Conservation (phyloP, 306 rosid species). For the Gastrolobium villosum region DNA sequence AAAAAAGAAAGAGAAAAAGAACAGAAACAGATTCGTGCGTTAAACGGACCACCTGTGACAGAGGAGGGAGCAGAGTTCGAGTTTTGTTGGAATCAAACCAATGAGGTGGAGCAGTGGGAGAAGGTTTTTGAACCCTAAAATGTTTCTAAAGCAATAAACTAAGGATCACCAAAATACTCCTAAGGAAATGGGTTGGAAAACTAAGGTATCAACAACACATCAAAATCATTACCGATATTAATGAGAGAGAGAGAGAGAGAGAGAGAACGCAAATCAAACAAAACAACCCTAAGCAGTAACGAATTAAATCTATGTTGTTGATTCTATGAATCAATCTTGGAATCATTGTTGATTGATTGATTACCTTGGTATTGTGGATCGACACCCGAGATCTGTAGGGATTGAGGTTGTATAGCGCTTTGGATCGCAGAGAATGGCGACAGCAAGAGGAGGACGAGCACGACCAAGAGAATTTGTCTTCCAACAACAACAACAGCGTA, state of each 20-base stretch:
- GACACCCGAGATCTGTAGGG: neutral
- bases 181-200: too few relatives aligned
- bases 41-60: too few relatives aligned
- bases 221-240: neutral
- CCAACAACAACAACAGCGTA: neutral
- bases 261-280: neutral
- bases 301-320: neutral
- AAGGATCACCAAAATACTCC: neutral
- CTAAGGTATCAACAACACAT: neutral
- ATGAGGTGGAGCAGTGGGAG: too few relatives aligned
- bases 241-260: too few relatives aligned
- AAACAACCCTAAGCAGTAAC: neutral
- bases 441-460: neutral
- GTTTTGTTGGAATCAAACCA: too few relatives aligned
- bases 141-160: neutral
- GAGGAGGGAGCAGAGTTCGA: too few relatives aligned
- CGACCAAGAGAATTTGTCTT: neutral
- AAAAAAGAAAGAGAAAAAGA: too few relatives aligned
- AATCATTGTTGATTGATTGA: neutral
- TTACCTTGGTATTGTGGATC: conserved; percentile 10
- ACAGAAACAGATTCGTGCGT: too few relatives aligned
- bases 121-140: neutral
- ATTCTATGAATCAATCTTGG: neutral
- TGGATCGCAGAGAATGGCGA: conserved; percentile 2
- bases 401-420: neutral